Evolutionary conservation across 495 filamentous ascomycete genomes (phyloP), one percentile per base, ranked within the genome.

Genomic region (Podospora fimiseda): DNA sequence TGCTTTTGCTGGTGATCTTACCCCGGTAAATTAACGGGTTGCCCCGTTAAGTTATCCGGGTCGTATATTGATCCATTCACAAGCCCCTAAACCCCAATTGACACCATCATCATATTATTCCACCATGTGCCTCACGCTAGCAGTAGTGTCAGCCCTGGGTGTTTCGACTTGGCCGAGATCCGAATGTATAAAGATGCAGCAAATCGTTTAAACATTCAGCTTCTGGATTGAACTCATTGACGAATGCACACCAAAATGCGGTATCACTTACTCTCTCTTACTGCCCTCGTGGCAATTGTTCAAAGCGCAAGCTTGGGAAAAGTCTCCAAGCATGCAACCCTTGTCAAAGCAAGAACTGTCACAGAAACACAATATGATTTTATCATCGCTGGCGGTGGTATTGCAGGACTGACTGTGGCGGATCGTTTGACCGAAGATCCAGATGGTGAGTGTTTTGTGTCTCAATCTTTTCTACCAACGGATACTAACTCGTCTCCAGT

Each of bases 331-430:
- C 57, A 65, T 56, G 68, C 68, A 14, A 59, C 60, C 0, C 45
- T 64, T 15, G 59, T 70, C 14, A 16, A 21, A 6, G n/a, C 44
- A 3, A 27, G 44, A 5, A 55, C 8, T 24, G 45, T 15, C 43
- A 20, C 55, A 6, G 30, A 20, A 4, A 55, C 43, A 9, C 60
- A 60, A 50, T 78, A 77, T 33, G 74, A 76, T 42, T 78, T 76
- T 59, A 62, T 80, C 42, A 65, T 78, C 43, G 66, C 74, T 7
- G 74, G 76, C 9, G 74, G 74, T 14, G 78, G 77, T 2, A 71
- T 72, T 11, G 66, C 69, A 40, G 75, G 75, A 1, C 61, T 80
- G 14, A 73, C 70, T 1, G 60, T 80, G 19, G 78, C 77, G 3
- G 68, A 72, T 39, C 62, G 74, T n/a, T 59, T 80, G 20, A 74